Percentiles rank a stretch among this genome's conserved stretches.
phyloP scores from a whole-genome alignment of 2,329 filamentous ascomycete species.

The Tolypocladium nubicola region DNA sequence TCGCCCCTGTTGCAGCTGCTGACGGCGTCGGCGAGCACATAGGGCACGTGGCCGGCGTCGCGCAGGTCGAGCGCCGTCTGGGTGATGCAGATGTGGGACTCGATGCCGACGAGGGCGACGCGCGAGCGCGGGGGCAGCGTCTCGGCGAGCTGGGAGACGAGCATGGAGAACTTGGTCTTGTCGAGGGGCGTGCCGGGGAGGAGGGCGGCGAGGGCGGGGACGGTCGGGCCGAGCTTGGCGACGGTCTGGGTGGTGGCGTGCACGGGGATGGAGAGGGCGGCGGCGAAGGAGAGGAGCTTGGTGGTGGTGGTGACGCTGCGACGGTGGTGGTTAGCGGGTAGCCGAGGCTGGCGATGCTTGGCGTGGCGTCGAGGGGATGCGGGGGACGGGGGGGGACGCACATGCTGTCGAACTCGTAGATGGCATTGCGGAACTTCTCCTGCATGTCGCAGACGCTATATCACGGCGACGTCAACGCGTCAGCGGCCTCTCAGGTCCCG shows the following conservation, averaged over 20 bases:
- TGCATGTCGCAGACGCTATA: slow-evolving; percentile 90
- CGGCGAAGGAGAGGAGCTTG: slow-evolving; percentile 57
- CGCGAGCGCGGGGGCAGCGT: slow-evolving; percentile 31
- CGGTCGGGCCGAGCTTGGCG: slow-evolving; percentile 68
- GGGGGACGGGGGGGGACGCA: slow-evolving; percentile 23
- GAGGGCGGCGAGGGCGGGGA: slow-evolving; percentile 53
- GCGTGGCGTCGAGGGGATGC: neutral
- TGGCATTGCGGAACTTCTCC: slow-evolving; percentile 78
- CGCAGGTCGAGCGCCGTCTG: slow-evolving; percentile 83
- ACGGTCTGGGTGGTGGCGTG: slow-evolving; percentile 80
- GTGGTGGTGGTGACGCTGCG: slow-evolving; percentile 51
- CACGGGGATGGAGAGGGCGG: slow-evolving; percentile 63
- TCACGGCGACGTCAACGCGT: neutral
- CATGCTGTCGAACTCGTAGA: slow-evolving; percentile 79
- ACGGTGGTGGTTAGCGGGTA: neutral
- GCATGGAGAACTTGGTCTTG: slow-evolving; percentile 89
- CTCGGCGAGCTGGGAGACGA: slow-evolving; percentile 53
- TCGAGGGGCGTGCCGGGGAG: slow-evolving; percentile 53
- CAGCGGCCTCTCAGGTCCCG: neutral
- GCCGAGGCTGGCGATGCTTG: neutral
- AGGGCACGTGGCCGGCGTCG: slow-evolving; percentile 65
- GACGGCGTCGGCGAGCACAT: slow-evolving; percentile 81
- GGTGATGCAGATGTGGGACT: slow-evolving; percentile 87
- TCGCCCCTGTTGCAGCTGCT: slow-evolving; percentile 80
- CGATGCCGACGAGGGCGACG: slow-evolving; percentile 79